Base-by-base conservation (phyloP, 495 filamentous ascomycete genomes). In the Sordaria brevicollis region DNA sequence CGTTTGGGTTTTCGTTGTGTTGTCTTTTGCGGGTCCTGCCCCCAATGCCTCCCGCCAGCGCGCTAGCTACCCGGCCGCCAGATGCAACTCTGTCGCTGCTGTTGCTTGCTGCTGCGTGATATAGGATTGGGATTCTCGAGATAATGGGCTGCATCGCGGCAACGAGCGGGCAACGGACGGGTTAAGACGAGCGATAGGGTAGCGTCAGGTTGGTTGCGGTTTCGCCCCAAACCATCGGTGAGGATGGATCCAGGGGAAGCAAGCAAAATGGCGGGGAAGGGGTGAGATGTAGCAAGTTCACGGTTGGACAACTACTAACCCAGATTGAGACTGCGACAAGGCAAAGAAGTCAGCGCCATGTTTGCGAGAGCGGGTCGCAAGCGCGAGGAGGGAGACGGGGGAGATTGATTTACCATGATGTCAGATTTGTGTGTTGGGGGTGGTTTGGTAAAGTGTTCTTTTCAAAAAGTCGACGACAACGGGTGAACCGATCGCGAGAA, bases 241-340 rank as follows among this genome's bases (percentile, higher is more conserved):
- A 62, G 25, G 49, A 62, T 62, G 49, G n/a, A 62, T 3, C 25
- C 49, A 62, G 25, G 49, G 49, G 49, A 43, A 13, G 49, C 49
- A 62, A 62, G 49, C 49, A 31, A 62, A 31, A 62, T 62, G 74
- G 41, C 66, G 69, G 70, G 43, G 37, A 68, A 35, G 67, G 67
- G 70, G 65, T 34, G 69, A 67, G 72, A 31, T 62, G 49, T 70
- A 67, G 65, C 66, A 69, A 39, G 62, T 70, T 33, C 33, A 69
- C 37, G 73, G 69, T 69, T 67, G 75, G 76, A 69, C 25, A 39
- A 72, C 71, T 75, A 87, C 86, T 79, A 82, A 90, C 88, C 88
- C 88, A 79, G 88, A 89, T 88, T 88, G 86, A 86, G 87, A 89
- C 88, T 90, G 75, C 71, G 68, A 69, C 36, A 71, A 29, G 41